A percentile compares a stretch with the other conserved stretches of the same genome.
Evolutionary conservation across 2,329 filamentous ascomycete species (phyloP).

Genomic region (Gliomastix tumulicola): DNA sequence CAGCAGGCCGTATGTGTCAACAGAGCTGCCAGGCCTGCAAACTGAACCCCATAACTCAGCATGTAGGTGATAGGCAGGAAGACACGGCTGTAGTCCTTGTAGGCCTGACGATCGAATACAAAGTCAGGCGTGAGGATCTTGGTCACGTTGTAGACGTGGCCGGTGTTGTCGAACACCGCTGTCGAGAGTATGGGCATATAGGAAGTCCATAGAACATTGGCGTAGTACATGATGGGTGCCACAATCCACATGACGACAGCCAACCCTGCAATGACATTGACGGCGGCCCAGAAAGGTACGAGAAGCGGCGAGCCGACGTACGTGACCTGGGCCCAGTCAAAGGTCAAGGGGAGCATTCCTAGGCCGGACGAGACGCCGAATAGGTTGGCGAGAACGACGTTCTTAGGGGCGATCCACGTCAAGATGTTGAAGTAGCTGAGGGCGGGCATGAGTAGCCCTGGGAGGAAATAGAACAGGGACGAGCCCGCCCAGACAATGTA

Average conservation of each 20-base stretch:
- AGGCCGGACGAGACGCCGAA: slow-evolving; percentile 83
- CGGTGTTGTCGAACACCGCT: slow-evolving; percentile 79
- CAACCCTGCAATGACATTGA: slow-evolving; percentile 76
- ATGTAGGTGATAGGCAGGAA: slow-evolving; percentile 85
- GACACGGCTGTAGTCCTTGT: slow-evolving; percentile 74
- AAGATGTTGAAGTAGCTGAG: slow-evolving; percentile 85
- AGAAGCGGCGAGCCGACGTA: slow-evolving; percentile 80
- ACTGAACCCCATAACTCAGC: slow-evolving; percentile 79
- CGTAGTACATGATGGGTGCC: slow-evolving; percentile 74
- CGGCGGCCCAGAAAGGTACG: slow-evolving; percentile 79
- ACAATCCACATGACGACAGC: slow-evolving; percentile 80
- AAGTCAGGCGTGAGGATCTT: slow-evolving; percentile 74
- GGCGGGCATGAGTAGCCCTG: slow-evolving; percentile 74
- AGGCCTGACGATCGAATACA: slow-evolving; percentile 69
- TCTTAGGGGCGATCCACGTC: slow-evolving; percentile 83
- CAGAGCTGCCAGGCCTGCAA: slow-evolving; percentile 72
- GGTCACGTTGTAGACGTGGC: slow-evolving; percentile 72
- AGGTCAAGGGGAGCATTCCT: slow-evolving; percentile 77
- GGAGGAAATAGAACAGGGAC: slow-evolving; percentile 79
- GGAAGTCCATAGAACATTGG: slow-evolving; percentile 70
- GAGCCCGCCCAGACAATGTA: slow-evolving; percentile 63
- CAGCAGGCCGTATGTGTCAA: slow-evolving; percentile 77
- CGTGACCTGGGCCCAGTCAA: slow-evolving; percentile 87
- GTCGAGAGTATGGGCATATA: slow-evolving; percentile 84
- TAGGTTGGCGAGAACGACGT: slow-evolving; percentile 77